Evolutionary conservation across 2,329 filamentous ascomycete species (phyloP).

Genomic region (Penicillium sclerotigenum): DNA sequence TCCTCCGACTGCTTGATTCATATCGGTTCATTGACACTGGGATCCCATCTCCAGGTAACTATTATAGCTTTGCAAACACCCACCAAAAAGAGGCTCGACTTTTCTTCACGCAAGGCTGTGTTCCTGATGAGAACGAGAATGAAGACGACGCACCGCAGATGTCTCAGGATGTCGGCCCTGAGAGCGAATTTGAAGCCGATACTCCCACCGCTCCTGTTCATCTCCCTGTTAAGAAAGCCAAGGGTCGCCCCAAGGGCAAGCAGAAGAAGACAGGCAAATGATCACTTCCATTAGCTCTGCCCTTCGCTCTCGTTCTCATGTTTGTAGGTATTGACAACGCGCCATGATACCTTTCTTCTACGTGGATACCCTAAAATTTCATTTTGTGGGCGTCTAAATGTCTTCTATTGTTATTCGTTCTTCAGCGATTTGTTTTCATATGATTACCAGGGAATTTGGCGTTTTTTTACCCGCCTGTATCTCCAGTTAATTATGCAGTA

Average conservation of each 20-base stretch:
- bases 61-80: conserved; percentile 86
- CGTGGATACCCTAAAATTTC: conserved; percentile 5
- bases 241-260: conserved; percentile 35
- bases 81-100: conserved; percentile 68
- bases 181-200: conserved; percentile 19
- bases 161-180: conserved; percentile 7
- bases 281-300: background rate
- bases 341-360: conserved; percentile 20
- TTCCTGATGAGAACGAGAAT: conserved; percentile 40
- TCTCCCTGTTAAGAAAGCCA: conserved; percentile 10
- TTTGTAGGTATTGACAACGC: conserved; percentile 13
- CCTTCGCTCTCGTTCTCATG: background rate
- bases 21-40: background rate
- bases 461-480: background rate
- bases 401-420: conserved; percentile 12
- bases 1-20: background rate
- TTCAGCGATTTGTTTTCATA: conserved; percentile 18
- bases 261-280: conserved; percentile 32
- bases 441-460: conserved; percentile 3
- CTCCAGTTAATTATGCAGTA: conserved; percentile 2
- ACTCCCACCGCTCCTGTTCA: conserved; percentile 8
- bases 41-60: conserved; percentile 65
- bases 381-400: background rate
- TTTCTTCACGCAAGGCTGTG: conserved; percentile 90
- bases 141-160: conserved; percentile 5